A percentile compares a stretch with the other conserved stretches of the same genome.
Evolutionary conservation across 345 rosid species (phyloP).

Genomic region (Camelina sativa): DNA sequence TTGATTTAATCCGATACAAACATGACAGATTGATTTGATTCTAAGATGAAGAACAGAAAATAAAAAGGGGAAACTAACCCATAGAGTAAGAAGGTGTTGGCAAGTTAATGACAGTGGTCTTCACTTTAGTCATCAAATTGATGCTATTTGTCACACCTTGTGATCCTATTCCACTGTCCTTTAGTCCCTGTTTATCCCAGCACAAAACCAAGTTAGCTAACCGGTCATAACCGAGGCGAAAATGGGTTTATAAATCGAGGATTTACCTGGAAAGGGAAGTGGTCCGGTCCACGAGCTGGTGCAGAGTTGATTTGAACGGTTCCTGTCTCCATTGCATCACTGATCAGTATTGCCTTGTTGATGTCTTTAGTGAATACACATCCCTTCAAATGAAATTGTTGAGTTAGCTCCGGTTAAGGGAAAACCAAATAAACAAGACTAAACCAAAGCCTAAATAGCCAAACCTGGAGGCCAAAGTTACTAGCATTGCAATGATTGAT

Average conservation of each 20-base stretch:
- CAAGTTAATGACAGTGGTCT: slow-evolving; percentile 90
- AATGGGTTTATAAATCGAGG: background rate
- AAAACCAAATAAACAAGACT: background rate
- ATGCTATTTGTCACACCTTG: slow-evolving; percentile 98
- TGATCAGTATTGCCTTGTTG: slow-evolving; percentile 83
- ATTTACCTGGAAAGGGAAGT: slow-evolving; percentile 96
- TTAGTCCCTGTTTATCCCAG: slow-evolving; percentile 65
- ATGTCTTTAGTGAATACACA: slow-evolving; percentile 94
- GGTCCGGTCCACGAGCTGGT: slow-evolving; percentile 99
- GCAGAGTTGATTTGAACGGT: slow-evolving; percentile 99
- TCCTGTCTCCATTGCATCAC: slow-evolving; percentile 99
- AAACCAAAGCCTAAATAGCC: slow-evolving; percentile 1
- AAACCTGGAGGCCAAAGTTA: slow-evolving; percentile 95
- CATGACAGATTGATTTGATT: slow-evolving; percentile 21
- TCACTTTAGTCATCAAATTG: slow-evolving; percentile 91
- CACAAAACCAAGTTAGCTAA: slow-evolving; percentile 10
- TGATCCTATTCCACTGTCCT: slow-evolving; percentile 98
- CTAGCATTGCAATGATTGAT: slow-evolving; percentile 99
- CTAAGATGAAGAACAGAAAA: slow-evolving; percentile 12
- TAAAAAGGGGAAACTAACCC: slow-evolving; percentile 57
- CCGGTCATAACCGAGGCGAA: slow-evolving; percentile 13
- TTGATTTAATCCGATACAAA: slow-evolving; percentile 24
- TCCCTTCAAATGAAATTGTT: slow-evolving; percentile 49
- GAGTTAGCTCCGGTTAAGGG: background rate
- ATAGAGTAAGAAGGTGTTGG: slow-evolving; percentile 91